Evolutionary conservation across 2,329 filamentous ascomycete genomes (phyloP), one percentile per base, ranked within the genome.

Genomic region (Ilyonectria robusta): DNA sequence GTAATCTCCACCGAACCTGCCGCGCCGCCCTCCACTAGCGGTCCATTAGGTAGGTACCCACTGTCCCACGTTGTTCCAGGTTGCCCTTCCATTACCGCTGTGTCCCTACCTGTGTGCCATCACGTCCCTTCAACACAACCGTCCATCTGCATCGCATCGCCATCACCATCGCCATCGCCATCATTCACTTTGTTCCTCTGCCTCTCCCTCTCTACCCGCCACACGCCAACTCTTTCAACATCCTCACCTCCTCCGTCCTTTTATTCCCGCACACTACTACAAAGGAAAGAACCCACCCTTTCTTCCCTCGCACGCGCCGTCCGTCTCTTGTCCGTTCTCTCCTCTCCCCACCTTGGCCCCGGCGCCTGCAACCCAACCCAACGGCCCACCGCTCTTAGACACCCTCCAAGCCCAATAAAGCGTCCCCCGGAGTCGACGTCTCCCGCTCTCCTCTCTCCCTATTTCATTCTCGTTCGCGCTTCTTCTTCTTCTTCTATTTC

Each of bases 311-410:
- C 61, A 60, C 42, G 42, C n/a, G 56, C 53, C 37, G 64, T 62
- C 55, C 59, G 40, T 59, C 53, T 56, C 48, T 48, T 56, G n/a
- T 26, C 42, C 29, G 35, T 55, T 63, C 60, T 65, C 72, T 75
- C 70, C 60, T 65, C 72, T 75, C 70, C 69, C 73, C 70, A 72
- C 72, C 64, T 72, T 62, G 66, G 65, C 69, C 64, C 73, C 61
- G 65, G 70, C 64, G 37, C 71, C 74, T 76, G 74, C 74, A 76
- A 75, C 68, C 68, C 73, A 67, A 76, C 74, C 74, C 72, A 76
- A 76, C 71, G 74, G 62, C 74, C 74, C 74, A 76, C 74, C 72
- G 71, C 74, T 68, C 70, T 72, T 72, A 73, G 66, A 74, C 70
- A 73, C 73, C 73, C 69, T 71, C 72, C 70, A 68, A 61, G 70